Conservation (phyloP, 352 stramenopile genomes). For the Phytopythium litorale region DNA sequence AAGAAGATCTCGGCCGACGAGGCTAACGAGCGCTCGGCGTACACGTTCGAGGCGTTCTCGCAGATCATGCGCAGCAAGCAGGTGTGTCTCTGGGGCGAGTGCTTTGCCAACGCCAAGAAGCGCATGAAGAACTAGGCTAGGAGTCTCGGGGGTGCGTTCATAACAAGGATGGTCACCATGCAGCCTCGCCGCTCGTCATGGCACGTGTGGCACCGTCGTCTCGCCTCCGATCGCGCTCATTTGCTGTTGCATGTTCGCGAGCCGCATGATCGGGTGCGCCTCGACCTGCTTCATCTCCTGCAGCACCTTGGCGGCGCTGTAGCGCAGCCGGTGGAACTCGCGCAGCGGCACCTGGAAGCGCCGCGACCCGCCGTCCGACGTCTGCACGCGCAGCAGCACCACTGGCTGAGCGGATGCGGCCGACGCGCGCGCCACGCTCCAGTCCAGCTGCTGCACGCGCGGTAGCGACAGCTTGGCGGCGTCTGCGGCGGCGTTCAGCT, state of each 20-base stretch:
- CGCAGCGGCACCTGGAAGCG: constrained; percentile 45
- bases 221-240: background rate
- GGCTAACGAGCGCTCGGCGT: constrained; percentile 38
- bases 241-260: constrained; percentile 42
- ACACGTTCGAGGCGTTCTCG: constrained; percentile 76
- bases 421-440: constrained; percentile 11
- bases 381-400: constrained; percentile 53
- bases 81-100: constrained; percentile 84
- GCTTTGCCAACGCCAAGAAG: constrained; percentile 81
- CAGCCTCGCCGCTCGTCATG: background rate
- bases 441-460: constrained; percentile 34
- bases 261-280: constrained; percentile 71
- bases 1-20: constrained; percentile 56
- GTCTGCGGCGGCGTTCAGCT: constrained; percentile 11
- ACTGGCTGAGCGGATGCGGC: background rate
- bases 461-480: constrained; percentile 25
- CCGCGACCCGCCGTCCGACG: constrained; percentile 34
- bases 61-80: constrained; percentile 77
- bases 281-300: constrained; percentile 77
- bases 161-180: background rate
- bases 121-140: constrained; percentile 74
- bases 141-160: background rate
- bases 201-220: background rate
- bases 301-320: constrained; percentile 65
- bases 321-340: constrained; percentile 78